phyloP scores from a whole-genome alignment of 164 flowering plant species.

The Aristolochia fimbriata region DNA sequence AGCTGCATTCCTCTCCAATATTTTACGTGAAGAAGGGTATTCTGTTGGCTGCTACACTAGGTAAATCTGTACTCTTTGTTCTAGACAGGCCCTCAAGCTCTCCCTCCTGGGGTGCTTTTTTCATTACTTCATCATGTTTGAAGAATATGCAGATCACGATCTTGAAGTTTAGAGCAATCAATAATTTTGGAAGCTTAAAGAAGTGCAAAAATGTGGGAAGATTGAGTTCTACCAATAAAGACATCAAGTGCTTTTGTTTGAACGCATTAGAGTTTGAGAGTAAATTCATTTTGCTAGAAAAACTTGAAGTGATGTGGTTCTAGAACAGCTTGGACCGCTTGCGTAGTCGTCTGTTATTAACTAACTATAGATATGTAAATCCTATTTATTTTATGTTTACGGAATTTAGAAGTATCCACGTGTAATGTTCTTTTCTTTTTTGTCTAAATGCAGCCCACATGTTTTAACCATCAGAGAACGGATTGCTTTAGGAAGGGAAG shows the following conservation, averaged over 20 bases:
- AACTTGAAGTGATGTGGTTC: too few relatives aligned
- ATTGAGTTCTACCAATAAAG: too few relatives aligned
- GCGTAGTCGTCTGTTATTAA: too few relatives aligned
- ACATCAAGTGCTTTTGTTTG: too few relatives aligned
- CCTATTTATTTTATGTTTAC: not conserved
- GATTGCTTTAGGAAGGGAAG: conserved; percentile 51
- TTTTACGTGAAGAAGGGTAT: conserved; percentile 74
- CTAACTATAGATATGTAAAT: not conserved
- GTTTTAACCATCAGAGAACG: conserved; percentile 76
- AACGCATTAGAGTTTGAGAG: too few relatives aligned
- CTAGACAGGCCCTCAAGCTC: not conserved
- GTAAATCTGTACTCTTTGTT: conserved; percentile 19
- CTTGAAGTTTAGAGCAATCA: too few relatives aligned
- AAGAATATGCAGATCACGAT: not conserved
- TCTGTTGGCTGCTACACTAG: conserved; percentile 92
- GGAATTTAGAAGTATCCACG: too few relatives aligned
- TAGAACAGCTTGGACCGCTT: too few relatives aligned
- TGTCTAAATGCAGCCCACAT: conserved; percentile 62
- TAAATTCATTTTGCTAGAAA: too few relatives aligned
- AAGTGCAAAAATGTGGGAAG: too few relatives aligned
- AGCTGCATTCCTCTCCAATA: conserved; percentile 74
- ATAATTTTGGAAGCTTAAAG: too few relatives aligned
- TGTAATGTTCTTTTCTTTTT: conserved; percentile 1
- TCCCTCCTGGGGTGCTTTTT: not conserved
- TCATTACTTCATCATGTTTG: not conserved